Conservation (phyloP, 441 rosid species). For the Gossypium schwendimanii region DNA sequence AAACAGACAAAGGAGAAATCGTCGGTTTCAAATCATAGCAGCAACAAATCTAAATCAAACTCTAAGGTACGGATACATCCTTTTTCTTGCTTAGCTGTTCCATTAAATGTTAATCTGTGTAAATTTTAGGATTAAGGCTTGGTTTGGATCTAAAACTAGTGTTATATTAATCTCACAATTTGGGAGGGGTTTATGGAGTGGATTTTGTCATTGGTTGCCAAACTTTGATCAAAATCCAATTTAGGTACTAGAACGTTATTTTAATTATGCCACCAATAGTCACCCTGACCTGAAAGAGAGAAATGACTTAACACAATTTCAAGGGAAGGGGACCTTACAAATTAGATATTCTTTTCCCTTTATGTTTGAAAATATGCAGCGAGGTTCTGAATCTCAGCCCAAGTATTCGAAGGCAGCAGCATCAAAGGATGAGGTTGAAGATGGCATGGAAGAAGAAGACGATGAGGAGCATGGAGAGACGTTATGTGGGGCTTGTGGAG, state of each 20-base stretch:
- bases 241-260: too few species aligned
- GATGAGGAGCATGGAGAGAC: constrained; percentile 52
- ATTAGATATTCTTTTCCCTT: not conserved
- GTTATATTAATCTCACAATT: not conserved
- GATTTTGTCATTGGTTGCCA: not conserved
- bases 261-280: too few species aligned
- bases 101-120: not conserved
- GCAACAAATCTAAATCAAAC: constrained; percentile 52
- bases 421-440: constrained; percentile 39
- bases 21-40: constrained; percentile 44
- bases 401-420: constrained; percentile 27
- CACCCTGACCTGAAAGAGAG: not conserved
- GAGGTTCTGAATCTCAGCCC: constrained; percentile 38
- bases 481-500: constrained; percentile 35
- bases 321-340: not conserved
- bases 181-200: not conserved
- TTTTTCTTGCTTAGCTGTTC: not conserved
- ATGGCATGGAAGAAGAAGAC: constrained; percentile 42
- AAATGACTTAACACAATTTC: not conserved
- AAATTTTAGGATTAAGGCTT: not conserved
- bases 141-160: not conserved
- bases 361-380: constrained; percentile 25
- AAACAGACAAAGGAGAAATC: constrained; percentile 40
- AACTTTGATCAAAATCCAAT: not conserved
- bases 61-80: constrained; percentile 30